Conservation (phyloP, 768 basidiomycete species). For the Hirschioporus abietinus region DNA sequence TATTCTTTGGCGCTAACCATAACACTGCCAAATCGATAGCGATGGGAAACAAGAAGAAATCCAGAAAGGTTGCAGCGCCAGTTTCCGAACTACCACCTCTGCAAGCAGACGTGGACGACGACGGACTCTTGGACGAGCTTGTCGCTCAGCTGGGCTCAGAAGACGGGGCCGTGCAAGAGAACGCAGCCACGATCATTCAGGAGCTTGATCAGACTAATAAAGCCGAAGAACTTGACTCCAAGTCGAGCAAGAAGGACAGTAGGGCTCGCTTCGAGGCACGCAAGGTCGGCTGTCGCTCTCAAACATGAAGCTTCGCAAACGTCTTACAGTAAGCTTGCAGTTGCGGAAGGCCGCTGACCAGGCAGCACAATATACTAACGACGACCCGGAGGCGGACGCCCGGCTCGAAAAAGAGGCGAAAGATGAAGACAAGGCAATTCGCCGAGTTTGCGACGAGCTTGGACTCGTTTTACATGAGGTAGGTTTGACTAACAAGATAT, state of each 20-base stretch:
- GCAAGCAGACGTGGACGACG: constrained; percentile 34
- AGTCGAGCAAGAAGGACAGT: constrained; percentile 44
- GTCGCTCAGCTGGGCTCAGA: constrained; percentile 69
- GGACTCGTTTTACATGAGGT: constrained; percentile 65
- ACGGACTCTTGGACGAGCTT: constrained; percentile 68
- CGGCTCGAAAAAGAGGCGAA: constrained; percentile 57
- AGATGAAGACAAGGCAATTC: constrained; percentile 64
- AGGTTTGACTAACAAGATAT: constrained; percentile 12
- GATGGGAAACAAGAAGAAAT: constrained; percentile 44
- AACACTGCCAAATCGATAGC: not conserved
- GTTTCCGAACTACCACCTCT: constrained; percentile 19
- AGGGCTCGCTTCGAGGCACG: constrained; percentile 66
- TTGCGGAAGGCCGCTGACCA: constrained; percentile 67
- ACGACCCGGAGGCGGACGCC: constrained; percentile 55
- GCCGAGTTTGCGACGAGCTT: constrained; percentile 57
- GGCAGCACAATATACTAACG: constrained; percentile 44
- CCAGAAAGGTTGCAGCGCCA: constrained; percentile 39
- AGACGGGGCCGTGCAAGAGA: constrained; percentile 43
- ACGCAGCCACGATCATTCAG: constrained; percentile 43
- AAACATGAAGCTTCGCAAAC: not conserved
- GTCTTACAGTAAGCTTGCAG: constrained; percentile 29
- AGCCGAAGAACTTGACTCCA: constrained; percentile 13
- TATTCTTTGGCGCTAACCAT: too few relatives aligned
- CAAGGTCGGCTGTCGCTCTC: constrained; percentile 41
- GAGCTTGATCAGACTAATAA: constrained; percentile 30